Percentiles rank a stretch among this genome's conserved stretches.
These are phyloP conservation scores for Clohesyomyces aquaticus DNA, from an alignment of 495 filamentous ascomycete genomes.

Conservation along the genomic window DNA sequence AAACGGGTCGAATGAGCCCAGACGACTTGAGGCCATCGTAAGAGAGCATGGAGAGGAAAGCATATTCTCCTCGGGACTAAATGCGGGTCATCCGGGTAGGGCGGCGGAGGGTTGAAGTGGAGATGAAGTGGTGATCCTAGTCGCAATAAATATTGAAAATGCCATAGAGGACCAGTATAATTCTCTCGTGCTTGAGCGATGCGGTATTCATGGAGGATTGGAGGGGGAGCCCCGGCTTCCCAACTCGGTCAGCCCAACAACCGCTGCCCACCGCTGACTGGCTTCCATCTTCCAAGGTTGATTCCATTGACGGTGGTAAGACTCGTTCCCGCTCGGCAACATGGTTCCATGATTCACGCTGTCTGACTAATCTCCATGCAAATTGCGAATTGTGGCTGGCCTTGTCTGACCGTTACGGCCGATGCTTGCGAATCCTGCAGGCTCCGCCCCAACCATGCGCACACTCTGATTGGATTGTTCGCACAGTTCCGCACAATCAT, in stretches of 20 bases:
- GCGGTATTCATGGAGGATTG: too few relatives aligned
- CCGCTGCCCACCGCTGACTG: too few relatives aligned
- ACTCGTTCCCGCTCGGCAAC: background rate
- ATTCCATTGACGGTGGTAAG: background rate
- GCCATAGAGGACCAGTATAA: background rate
- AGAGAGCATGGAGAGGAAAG: too few relatives aligned
- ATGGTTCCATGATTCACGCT: background rate
- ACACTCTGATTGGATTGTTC: constrained; percentile 8
- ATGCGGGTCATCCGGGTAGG: too few relatives aligned
- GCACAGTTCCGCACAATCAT: background rate
- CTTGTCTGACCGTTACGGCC: background rate
- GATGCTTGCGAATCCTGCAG: constrained; percentile 14
- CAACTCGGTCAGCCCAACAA: too few relatives aligned
- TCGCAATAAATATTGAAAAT: background rate
- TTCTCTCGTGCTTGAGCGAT: too few relatives aligned
- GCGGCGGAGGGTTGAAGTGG: background rate
- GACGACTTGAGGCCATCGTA: too few relatives aligned
- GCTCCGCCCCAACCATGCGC: constrained; percentile 7
- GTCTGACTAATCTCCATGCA: background rate
- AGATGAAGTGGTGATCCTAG: background rate
- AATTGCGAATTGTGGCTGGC: constrained; percentile 1
- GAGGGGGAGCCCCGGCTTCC: too few relatives aligned
- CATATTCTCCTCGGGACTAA: too few relatives aligned
- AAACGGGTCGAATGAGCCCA: too few relatives aligned
- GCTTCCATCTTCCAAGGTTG: constrained; percentile 3